Percentiles rank a stretch among this genome's conserved stretches.
Evolutionary conservation across 2,329 filamentous ascomycete genomes (phyloP).

Genomic region (Aspergillus glaucus): DNA sequence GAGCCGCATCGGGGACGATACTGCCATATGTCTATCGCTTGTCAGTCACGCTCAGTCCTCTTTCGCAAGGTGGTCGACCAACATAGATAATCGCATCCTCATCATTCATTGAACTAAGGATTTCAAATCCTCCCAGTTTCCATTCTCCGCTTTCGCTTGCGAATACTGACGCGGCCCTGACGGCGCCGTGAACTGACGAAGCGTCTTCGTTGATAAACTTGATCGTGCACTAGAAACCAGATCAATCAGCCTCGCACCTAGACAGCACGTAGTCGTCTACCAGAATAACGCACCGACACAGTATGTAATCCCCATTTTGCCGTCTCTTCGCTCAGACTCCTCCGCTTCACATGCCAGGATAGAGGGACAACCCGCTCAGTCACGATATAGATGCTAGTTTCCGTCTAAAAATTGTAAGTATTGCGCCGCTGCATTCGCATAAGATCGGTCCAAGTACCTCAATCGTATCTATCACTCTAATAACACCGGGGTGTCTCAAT

Average conservation of each 20-base stretch:
- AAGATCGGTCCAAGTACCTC: constrained; percentile 55
- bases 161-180: constrained; percentile 81
- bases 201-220: constrained; percentile 97
- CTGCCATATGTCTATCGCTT: constrained; percentile 68
- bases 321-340: constrained; percentile 82
- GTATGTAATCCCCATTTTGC: constrained; percentile 93
- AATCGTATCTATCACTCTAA: constrained; percentile 89
- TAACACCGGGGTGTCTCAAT: constrained; percentile 85
- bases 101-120: constrained; percentile 90
- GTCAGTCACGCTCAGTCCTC: constrained; percentile 8
- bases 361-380: constrained; percentile 85
- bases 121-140: constrained; percentile 91
- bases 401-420: constrained; percentile 56
- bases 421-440: neutral
- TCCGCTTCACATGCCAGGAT: constrained; percentile 82
- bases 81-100: constrained; percentile 90
- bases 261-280: neutral
- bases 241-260: neutral
- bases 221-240: constrained; percentile 61
- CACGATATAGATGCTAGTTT: constrained; percentile 91
- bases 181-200: constrained; percentile 78
- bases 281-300: constrained; percentile 57
- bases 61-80: constrained; percentile 12
- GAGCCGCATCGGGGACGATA: constrained; percentile 73
- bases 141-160: constrained; percentile 95